Conservation (phyloP, 306 rosid genomes). For the Pyrus bretschneideri region DNA sequence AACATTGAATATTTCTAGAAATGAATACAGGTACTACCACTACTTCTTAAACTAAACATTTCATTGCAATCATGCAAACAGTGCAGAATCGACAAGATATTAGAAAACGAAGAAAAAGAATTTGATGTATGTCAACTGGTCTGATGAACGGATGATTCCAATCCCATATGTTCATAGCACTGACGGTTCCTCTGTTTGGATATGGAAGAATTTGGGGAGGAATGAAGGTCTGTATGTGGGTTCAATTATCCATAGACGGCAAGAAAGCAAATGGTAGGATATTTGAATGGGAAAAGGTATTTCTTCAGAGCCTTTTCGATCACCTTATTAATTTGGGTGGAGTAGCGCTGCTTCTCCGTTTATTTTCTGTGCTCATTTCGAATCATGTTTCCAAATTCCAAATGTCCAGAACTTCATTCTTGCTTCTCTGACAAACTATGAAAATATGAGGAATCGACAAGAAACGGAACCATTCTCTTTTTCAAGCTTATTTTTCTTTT, state of each 20-base stretch:
- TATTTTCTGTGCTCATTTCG: background rate
- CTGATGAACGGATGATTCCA: background rate
- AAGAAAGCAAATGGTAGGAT: background rate
- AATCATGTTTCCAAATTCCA: background rate
- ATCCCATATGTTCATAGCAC: background rate
- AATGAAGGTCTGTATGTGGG: background rate
- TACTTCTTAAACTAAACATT: too few species aligned
- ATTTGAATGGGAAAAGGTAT: background rate
- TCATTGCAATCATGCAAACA: slow-evolving; percentile 55
- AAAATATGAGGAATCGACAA: background rate
- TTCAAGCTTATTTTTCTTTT: too few species aligned
- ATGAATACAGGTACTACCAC: too few species aligned
- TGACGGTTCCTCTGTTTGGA: background rate
- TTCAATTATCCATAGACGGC: background rate
- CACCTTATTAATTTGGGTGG: background rate
- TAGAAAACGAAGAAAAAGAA: slow-evolving; percentile 20
- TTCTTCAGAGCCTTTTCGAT: background rate
- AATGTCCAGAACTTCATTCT: background rate
- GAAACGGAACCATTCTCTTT: too few species aligned
- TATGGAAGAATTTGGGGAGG: background rate
- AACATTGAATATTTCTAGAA: too few species aligned
- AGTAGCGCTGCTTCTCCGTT: background rate
- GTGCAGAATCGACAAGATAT: slow-evolving; percentile 38
- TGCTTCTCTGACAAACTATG: background rate
- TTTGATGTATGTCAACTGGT: background rate